phyloP scores from a whole-genome alignment of 2,329 filamentous ascomycete genomes.

The Microcyclospora tardicrescens region DNA sequence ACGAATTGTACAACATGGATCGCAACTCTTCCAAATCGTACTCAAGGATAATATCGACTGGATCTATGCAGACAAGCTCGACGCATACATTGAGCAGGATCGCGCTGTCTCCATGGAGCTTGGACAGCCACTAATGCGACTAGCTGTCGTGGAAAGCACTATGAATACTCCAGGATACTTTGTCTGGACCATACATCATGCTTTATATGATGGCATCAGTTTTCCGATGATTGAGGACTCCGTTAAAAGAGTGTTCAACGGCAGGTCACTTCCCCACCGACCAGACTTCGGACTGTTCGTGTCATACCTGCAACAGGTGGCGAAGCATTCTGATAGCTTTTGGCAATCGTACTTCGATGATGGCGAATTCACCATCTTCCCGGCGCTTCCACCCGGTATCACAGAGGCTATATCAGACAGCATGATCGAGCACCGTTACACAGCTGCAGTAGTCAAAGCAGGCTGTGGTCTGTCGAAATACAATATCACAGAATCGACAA shows the following conservation, averaged over 20 bases:
- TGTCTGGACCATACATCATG: constrained; percentile 54
- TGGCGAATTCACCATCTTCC: constrained; percentile 54
- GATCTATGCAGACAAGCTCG: neutral
- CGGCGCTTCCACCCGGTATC: constrained; percentile 40
- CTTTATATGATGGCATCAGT: constrained; percentile 73
- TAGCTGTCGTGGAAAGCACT: constrained; percentile 3
- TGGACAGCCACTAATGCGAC: neutral
- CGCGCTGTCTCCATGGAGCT: neutral
- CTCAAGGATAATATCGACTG: neutral
- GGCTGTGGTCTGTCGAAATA: no score
- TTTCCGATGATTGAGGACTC: constrained; percentile 58
- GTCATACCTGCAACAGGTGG: constrained; percentile 37
- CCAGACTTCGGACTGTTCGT: constrained; percentile 54
- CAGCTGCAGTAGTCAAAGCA: no score
- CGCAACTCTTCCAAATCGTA: neutral
- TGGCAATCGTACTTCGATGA: no score
- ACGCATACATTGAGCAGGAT: neutral
- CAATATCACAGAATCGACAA: no score
- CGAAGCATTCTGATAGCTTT: no score
- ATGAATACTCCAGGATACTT: constrained; percentile 4
- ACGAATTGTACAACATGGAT: neutral
- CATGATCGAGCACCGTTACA: no score
- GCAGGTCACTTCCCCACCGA: constrained; percentile 34
- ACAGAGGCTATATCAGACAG: constrained; percentile 31
- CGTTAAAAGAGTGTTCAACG: constrained; percentile 46